Conservation (phyloP, 2,329 filamentous ascomycete genomes). For the Neospermospora avenae region DNA sequence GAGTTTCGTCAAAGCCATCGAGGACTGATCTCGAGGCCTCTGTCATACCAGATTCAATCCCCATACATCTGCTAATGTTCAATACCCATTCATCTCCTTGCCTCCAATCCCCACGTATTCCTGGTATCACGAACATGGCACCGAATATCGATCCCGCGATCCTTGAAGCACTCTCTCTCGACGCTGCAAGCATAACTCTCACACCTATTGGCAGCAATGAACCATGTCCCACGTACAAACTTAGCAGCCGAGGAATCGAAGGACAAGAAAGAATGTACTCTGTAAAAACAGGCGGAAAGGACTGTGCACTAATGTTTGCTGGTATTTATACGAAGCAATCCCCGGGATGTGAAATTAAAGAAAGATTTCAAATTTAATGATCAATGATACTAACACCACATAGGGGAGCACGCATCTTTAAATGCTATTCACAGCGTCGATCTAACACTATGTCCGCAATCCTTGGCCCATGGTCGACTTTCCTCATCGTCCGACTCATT, state of each 20-base stretch:
- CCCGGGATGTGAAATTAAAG: too few species aligned
- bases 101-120: too few species aligned
- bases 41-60: neutral
- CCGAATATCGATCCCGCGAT: constrained; percentile 60
- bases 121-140: constrained; percentile 35
- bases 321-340: constrained; percentile 41
- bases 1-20: neutral
- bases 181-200: constrained; percentile 52
- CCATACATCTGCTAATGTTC: neutral
- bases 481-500: constrained; percentile 42
- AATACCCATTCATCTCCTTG: too few species aligned
- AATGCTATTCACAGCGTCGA: constrained; percentile 74
- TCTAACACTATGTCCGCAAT: constrained; percentile 71
- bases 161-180: constrained; percentile 55
- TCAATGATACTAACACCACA: constrained; percentile 17
- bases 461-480: constrained; percentile 67
- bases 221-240: constrained; percentile 65
- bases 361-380: too few species aligned
- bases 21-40: neutral
- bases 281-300: constrained; percentile 66
- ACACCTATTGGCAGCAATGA: constrained; percentile 62
- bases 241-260: constrained; percentile 39
- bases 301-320: constrained; percentile 66
- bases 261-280: constrained; percentile 52
- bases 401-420: constrained; percentile 78